phyloP scores from a whole-genome alignment of 495 filamentous ascomycete species.

The Cryomyces minteri region DNA sequence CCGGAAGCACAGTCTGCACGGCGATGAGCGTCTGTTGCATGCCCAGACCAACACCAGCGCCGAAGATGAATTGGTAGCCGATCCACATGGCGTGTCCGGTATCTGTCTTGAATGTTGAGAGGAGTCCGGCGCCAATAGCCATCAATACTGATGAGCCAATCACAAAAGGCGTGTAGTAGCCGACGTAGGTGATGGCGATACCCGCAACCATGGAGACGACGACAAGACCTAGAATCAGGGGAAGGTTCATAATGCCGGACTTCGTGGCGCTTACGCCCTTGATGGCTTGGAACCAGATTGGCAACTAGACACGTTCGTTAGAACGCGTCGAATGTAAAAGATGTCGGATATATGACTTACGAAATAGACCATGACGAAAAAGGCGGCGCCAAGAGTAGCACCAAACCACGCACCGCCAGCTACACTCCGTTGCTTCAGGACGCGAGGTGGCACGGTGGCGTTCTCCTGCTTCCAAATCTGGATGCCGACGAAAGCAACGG shows the following conservation, averaged over 20 bases:
- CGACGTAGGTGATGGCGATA: constrained; percentile 36
- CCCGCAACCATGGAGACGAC: constrained; percentile 43
- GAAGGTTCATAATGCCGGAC: constrained; percentile 63
- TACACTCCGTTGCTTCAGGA: constrained; percentile 58
- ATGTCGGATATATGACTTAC: not conserved
- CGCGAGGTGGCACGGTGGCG: constrained; percentile 57
- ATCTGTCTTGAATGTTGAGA: constrained; percentile 41
- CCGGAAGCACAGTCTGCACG: constrained; percentile 43
- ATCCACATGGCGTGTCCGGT: constrained; percentile 46
- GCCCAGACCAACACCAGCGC: constrained; percentile 48
- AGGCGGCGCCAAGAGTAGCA: constrained; percentile 38
- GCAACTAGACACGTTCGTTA: constrained; percentile 31
- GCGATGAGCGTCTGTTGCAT: constrained; percentile 53
- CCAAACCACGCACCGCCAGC: constrained; percentile 32
- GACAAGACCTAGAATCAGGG: constrained; percentile 48
- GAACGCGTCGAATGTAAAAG: not conserved
- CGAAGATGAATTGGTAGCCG: constrained; percentile 56
- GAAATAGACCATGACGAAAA: constrained; percentile 44
- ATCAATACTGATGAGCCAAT: constrained; percentile 36
- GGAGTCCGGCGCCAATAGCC: constrained; percentile 49
- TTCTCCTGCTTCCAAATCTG: constrained; percentile 50
- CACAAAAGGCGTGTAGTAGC: constrained; percentile 68
- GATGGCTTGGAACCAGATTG: constrained; percentile 83
- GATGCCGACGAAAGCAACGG: constrained; percentile 37
- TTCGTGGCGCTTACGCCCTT: constrained; percentile 45